Evolutionary conservation across 768 basidiomycete species (phyloP).

Genomic region (Suillus subalutaceus): DNA sequence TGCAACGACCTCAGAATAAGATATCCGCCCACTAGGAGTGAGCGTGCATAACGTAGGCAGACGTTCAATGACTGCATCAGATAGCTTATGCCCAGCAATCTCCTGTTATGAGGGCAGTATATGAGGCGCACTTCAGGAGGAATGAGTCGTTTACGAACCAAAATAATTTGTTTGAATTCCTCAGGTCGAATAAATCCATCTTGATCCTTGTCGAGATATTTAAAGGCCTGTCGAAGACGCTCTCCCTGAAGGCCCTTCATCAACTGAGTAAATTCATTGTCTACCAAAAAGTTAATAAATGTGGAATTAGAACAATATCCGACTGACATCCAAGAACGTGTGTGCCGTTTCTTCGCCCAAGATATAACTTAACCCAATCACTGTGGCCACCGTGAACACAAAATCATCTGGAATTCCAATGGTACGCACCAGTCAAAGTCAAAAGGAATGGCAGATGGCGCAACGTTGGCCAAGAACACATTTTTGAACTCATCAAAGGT

Average conservation of each 20-base stretch:
- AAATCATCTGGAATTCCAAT: conserved; percentile 3
- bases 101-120: conserved; percentile 53
- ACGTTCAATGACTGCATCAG: conserved; percentile 88
- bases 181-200: conserved; percentile 94
- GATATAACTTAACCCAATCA: conserved; percentile 95
- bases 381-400: conserved; percentile 36
- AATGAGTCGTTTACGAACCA: conserved; percentile 52
- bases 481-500: conserved; percentile 94
- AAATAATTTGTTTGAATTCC: conserved; percentile 93
- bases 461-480: conserved; percentile 82
- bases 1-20: conserved; percentile 94
- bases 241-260: conserved; percentile 99
- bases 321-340: conserved; percentile 90
- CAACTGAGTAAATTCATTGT: conserved; percentile 96
- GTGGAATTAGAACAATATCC: conserved; percentile 1
- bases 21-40: conserved; percentile 86
- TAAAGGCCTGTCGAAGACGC: conserved; percentile 94
- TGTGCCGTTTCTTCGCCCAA: conserved; percentile 89
- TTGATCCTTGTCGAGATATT: conserved; percentile 83
- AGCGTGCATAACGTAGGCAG: conserved; percentile 91
- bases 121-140: neutral
- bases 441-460: conserved; percentile 84
- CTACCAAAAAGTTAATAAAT: conserved; percentile 37
- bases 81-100: conserved; percentile 96
- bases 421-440: conserved; percentile 82